Evolutionary conservation across 805 yeast genomes (phyloP), one percentile per base, ranked within the genome.

Genomic region (Teunomyces cretensis): DNA sequence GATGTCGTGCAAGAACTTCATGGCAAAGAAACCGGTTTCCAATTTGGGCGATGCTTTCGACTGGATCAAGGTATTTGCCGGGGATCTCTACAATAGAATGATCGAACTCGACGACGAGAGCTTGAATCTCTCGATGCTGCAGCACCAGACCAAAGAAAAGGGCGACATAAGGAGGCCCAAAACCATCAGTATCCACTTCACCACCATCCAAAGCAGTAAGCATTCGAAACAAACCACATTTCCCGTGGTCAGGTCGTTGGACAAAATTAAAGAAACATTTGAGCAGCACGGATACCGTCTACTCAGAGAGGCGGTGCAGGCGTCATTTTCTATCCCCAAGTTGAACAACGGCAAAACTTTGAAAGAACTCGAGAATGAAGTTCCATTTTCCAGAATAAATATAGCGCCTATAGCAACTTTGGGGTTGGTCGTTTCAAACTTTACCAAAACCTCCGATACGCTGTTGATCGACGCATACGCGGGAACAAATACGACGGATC

Each of bases 1-100:
- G 98, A 83, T 83, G 65, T 85, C 97, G 0, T 83, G 83, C 40
- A 94, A 94, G 60, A 88, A 90, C 58, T 84, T 92, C 62, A 65
- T 83, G 40, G 76, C 79, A 0, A 70, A 72, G 9, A 68, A 81
- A 5, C 70, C 68, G 0, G 81, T 91, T 2, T 64, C 62, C 2
- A 71, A 73, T 2, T 49, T 74, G 6, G 68, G 67, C 2, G 96
- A 88, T 53, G 79, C 87, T 16, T 51, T 70, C 4, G 82, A 80
- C 15, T 92, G 99, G 99, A 66, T 92, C 6, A 80, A 75, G 31
- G 95, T 92, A 0, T 91, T 84, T 67, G 76, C 86, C 1, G 91
- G 90, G 0, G 99, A 92, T 55, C 64, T 92, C 26, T 67, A 78
- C 24, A 81, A 83, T 41, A 62, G 99, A 44, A 61, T 91, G 4